Conservation (phyloP, 1,284 basidiomycete species). For the Ustilago cynodontis region DNA sequence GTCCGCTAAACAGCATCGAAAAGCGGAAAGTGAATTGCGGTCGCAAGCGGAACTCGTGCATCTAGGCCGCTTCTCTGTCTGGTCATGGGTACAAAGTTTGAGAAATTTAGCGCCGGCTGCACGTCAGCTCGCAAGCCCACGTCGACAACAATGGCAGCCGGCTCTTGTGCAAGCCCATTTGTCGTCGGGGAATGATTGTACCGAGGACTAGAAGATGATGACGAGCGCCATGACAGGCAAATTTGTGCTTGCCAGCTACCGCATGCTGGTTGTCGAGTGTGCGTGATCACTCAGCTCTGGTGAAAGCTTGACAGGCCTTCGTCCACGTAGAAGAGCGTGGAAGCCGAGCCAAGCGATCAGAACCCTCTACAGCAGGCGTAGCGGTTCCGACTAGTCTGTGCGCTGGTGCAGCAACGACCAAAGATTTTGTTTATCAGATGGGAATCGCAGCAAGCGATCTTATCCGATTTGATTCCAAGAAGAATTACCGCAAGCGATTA, state of each 20-base stretch:
- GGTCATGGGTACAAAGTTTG: not conserved
- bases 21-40: not conserved
- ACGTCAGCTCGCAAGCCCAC: conserved; percentile 12
- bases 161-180: not conserved
- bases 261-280: not conserved
- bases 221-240: no score
- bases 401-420: not conserved
- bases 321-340: not conserved
- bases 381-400: not conserved
- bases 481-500: not conserved
- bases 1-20: not conserved
- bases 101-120: not conserved
- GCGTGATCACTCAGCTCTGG: not conserved
- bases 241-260: no score
- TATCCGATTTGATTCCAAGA: conserved; percentile 9
- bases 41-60: not conserved
- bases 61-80: not conserved
- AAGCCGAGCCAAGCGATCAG: not conserved
- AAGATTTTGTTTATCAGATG: conserved; percentile 24
- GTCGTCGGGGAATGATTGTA: not conserved
- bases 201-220: not conserved
- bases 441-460: conserved; percentile 7
- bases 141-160: not conserved
- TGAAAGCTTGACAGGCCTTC: not conserved
- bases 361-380: no score